Evolutionary conservation across 331 rosid species (phyloP), one percentile per base, ranked within the genome.

Genomic region (Pyrus hybrid): DNA sequence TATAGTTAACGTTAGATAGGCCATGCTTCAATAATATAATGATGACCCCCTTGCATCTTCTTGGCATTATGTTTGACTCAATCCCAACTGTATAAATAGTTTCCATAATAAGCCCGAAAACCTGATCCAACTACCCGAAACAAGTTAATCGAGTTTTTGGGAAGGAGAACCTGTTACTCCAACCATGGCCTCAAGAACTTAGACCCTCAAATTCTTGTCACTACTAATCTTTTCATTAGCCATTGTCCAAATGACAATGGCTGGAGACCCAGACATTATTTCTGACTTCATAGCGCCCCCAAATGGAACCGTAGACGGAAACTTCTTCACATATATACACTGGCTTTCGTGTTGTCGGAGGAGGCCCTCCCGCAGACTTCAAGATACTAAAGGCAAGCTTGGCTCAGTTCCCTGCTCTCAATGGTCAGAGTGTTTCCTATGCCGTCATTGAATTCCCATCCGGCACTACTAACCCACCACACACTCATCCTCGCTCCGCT

Each of bases 341-440:
- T 0, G 71, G 63, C 20, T 10, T 88, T 22, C 84, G 87, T 2
- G 37, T 1, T 13, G 71, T 85, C 13, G 25, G 67, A 37, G 5
- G 21, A 12, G 37, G 3, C 25, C 47, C 51, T 7, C 71, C 82
- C 12, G 4, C 86, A 51, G 3, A 71, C 26, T 85, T 91, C 76
- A 81, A 72, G 3, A 79, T 76, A 5, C 4, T 60, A 4, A 86
- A 85, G 63, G 91, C 82, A 61, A 76, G 73, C 76, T 13, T 45
- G 60, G 66, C 41, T 0, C 88, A 91, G 33, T 89, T 89, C 56
- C 89, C 90, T 5, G 88, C 88, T 14, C 64, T 89, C 1, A 37
- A 68, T 5, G 90, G 97, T n/a, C 91, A 86, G 51, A 83, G 95
- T 73, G 90, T 88, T 4, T 75, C 91, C 3, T 70, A 76, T 17